phyloP scores from a whole-genome alignment of 1,139 yeast genomes.

The Scheffersomyces segobiensis region DNA sequence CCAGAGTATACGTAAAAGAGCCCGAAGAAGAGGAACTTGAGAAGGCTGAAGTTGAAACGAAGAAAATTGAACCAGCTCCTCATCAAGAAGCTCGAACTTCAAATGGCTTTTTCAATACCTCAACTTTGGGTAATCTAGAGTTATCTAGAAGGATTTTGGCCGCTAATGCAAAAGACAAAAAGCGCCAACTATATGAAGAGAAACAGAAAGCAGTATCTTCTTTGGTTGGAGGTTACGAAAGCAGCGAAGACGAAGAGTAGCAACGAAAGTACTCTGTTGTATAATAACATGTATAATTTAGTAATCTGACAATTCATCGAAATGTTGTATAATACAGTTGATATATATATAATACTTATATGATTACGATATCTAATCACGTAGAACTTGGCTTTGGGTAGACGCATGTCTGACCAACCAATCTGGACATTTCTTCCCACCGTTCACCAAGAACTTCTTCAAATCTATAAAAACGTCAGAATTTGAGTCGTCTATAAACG shows the following conservation, averaged over 20 bases:
- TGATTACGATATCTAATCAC: constrained; percentile 10
- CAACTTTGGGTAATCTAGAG: constrained; percentile 7
- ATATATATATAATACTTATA: neutral
- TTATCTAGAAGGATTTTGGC: neutral
- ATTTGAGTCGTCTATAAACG: constrained; percentile 67
- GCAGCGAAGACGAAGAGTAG: constrained; percentile 12
- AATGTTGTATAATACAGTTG: neutral
- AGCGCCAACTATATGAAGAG: neutral
- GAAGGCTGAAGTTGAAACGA: neutral
- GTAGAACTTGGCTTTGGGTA: constrained; percentile 16
- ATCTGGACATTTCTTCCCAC: constrained; percentile 50
- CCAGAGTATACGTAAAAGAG: constrained; percentile 5
- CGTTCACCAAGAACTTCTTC: constrained; percentile 49
- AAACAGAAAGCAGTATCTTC: constrained; percentile 4
- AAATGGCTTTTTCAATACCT: constrained; percentile 4
- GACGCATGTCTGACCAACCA: constrained; percentile 45
- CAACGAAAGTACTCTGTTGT: neutral
- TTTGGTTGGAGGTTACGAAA: constrained; percentile 14
- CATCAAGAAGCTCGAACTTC: neutral
- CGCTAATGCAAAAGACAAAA: neutral
- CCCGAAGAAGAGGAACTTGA: constrained; percentile 3
- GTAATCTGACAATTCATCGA: neutral
- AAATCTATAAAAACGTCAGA: constrained; percentile 52
- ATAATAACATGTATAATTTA: no score
- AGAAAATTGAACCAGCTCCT: neutral